These are phyloP conservation scores for Pterocarpus macrocarpus DNA, from an alignment of 306 rosid species.

Conservation along the genomic window DNA sequence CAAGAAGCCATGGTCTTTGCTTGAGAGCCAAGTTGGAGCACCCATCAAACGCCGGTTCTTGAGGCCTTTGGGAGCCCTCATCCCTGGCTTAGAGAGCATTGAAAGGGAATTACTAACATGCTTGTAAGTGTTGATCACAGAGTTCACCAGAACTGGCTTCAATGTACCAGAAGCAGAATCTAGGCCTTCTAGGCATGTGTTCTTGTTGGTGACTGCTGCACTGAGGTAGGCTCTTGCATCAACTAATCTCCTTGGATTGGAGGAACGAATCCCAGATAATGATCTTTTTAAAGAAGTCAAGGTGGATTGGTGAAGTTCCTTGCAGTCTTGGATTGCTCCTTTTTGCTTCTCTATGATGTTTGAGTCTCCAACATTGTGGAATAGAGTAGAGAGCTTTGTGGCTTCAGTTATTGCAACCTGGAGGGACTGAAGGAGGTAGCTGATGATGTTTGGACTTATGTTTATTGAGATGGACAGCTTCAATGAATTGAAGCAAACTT, in stretches of 20 bases:
- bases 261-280: conserved; percentile 51
- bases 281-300: conserved; percentile 67
- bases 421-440: conserved; percentile 72
- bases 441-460: conserved; percentile 73
- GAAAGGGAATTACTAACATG: conserved; percentile 85
- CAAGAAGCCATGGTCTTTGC: conserved; percentile 23
- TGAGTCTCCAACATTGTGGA: conserved; percentile 48
- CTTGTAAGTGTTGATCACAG: conserved; percentile 63
- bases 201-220: conserved; percentile 86
- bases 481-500: conserved; percentile 67
- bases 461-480: conserved; percentile 77
- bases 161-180: conserved; percentile 76
- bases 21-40: conserved; percentile 53
- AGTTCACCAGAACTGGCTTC: conserved; percentile 59
- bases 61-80: conserved; percentile 21
- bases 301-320: conserved; percentile 76
- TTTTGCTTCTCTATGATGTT: conserved; percentile 73
- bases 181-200: conserved; percentile 86
- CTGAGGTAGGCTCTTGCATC: conserved; percentile 79
- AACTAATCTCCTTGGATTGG: conserved; percentile 39
- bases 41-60: conserved; percentile 50
- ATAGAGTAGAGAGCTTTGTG: conserved; percentile 63
- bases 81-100: conserved; percentile 54
- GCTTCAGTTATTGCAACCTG: conserved; percentile 71
- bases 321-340: conserved; percentile 79